Conservation (phyloP, 257 asterid species). For the Ehretia macrophylla region DNA sequence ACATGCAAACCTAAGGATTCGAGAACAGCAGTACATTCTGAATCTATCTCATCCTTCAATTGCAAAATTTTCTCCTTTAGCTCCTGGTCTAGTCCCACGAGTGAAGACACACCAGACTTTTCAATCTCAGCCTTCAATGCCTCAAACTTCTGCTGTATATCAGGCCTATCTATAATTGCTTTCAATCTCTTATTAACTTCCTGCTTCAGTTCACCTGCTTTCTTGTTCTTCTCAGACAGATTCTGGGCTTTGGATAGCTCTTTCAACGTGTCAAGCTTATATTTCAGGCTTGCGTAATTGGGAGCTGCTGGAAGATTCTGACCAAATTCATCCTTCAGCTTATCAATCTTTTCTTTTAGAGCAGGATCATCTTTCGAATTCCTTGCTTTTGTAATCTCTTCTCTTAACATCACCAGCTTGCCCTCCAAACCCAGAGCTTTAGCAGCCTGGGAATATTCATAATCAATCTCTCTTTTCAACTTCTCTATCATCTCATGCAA, state of each 20-base stretch:
- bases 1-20: conserved; percentile 46
- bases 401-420: conserved; percentile 46
- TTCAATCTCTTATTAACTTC: conserved; percentile 49
- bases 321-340: conserved; percentile 48
- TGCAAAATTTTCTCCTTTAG: conserved; percentile 51
- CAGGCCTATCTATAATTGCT: conserved; percentile 46
- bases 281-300: conserved; percentile 47
- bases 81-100: conserved; percentile 36
- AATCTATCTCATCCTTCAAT: conserved; percentile 44
- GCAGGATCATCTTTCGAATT: conserved; percentile 43
- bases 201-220: conserved; percentile 37
- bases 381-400: conserved; percentile 56
- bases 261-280: conserved; percentile 51
- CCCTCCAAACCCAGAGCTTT: conserved; percentile 61
- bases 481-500: conserved; percentile 47
- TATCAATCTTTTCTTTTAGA: conserved; percentile 54
- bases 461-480: conserved; percentile 50
- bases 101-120: conserved; percentile 38
- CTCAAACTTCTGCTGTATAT: conserved; percentile 53
- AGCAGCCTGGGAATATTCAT: conserved; percentile 62
- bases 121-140: conserved; percentile 50
- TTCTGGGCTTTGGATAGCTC: conserved; percentile 45
- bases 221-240: conserved; percentile 28
- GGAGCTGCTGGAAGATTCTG: conserved; percentile 59
- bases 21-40: conserved; percentile 44